Percentiles rank a stretch among this genome's conserved stretches.
Evolutionary conservation across 306 rosid species (phyloP).

Genomic region (Leucaena leucocephala): DNA sequence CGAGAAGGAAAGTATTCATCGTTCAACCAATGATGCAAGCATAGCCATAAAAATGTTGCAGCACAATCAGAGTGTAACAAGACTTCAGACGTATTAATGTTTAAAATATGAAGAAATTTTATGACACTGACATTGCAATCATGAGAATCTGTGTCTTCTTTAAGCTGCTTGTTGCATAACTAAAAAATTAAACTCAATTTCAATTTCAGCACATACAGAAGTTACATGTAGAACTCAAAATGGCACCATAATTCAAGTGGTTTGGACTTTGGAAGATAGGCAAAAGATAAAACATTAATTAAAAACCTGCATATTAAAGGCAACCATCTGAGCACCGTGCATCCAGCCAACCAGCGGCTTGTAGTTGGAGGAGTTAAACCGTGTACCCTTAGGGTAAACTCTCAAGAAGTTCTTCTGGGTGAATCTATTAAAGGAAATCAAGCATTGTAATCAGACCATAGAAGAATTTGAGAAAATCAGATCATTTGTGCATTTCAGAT

Average conservation of each 20-base stretch:
- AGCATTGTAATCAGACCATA: conserved; percentile 21
- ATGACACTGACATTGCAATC: not conserved
- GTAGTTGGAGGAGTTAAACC: conserved; percentile 68
- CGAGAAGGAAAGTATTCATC: conserved; percentile 9
- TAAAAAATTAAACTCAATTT: not conserved
- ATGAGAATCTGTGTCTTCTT: not conserved
- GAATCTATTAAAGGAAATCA: conserved; percentile 47
- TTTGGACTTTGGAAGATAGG: conserved; percentile 27
- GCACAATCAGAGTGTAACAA: conserved; percentile 2
- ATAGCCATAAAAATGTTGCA: not conserved
- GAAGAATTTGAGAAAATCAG: conserved; percentile 11
- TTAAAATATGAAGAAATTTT: conserved; percentile 7
- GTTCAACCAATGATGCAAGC: not conserved
- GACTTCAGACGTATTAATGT: not conserved
- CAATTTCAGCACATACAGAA: not conserved
- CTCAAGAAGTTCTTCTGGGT: conserved; percentile 73
- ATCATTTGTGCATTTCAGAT: not conserved
- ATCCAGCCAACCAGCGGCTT: conserved; percentile 65
- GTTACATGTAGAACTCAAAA: conserved; percentile 5
- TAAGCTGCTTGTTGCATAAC: conserved; percentile 2
- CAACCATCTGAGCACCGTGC: conserved; percentile 73
- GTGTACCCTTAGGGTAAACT: conserved; percentile 63
- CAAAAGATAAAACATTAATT: not conserved
- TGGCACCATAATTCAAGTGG: not conserved
- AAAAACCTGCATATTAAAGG: conserved; percentile 64